Conservation (phyloP, 257 asterid genomes). For the Apocynum venetum region DNA sequence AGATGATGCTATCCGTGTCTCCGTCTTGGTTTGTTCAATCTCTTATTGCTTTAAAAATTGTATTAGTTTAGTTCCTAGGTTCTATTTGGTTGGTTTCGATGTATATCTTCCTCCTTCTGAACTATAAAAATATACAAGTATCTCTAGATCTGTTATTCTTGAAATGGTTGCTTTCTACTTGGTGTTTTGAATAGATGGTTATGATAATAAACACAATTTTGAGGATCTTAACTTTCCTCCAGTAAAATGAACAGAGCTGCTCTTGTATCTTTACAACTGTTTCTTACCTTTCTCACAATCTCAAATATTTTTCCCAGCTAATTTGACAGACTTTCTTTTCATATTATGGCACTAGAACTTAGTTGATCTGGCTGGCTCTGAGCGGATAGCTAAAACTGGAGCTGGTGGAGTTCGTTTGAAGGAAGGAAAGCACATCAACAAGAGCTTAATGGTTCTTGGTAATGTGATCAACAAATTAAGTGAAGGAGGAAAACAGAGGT, state of each 20-base stretch:
- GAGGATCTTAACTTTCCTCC: neutral
- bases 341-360: slow-evolving; percentile 51
- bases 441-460: slow-evolving; percentile 97
- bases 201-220: neutral
- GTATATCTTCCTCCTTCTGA: neutral
- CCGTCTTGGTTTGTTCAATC: slow-evolving; percentile 74
- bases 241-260: neutral
- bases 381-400: slow-evolving; percentile 94
- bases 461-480: slow-evolving; percentile 94
- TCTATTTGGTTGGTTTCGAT: neutral
- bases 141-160: neutral
- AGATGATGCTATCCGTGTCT: slow-evolving; percentile 90
- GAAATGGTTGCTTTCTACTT: neutral
- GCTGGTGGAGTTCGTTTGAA: slow-evolving; percentile 97
- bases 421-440: slow-evolving; percentile 98
- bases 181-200: neutral
- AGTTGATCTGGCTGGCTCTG: slow-evolving; percentile 98
- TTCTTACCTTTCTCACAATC: slow-evolving; percentile 4
- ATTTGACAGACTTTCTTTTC: slow-evolving; percentile 10
- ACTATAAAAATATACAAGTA: neutral
- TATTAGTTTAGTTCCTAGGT: neutral
- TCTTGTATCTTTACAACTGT: neutral
- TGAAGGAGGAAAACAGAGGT: slow-evolving; percentile 97
- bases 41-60: slow-evolving; percentile 1
- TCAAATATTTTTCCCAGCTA: slow-evolving; percentile 1